Base-by-base conservation (phyloP, 768 basidiomycete species). In the Arthromyces matolae region DNA sequence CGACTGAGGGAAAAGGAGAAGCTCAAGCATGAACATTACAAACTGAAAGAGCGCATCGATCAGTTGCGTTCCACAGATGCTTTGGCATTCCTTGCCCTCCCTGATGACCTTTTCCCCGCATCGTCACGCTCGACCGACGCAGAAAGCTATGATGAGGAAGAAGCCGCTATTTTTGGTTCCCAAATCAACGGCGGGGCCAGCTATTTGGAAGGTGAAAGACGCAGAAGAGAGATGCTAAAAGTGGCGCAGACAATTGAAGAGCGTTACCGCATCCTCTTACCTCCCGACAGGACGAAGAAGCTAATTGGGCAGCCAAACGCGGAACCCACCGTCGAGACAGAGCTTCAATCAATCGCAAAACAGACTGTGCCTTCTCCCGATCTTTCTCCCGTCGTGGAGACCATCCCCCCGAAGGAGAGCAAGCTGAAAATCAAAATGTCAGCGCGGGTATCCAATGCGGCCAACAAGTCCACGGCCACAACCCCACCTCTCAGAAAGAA, bases 1-100 rank as follows among this genome's bases (percentile, higher is more conserved):
- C 84, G 91, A 4, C 70, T 89, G 27, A 81, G 91, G 45, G 92
- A 94, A 68, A 91, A 91, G 66, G 92, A 95, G 67, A 92, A 92
- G 62, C 78, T 94, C 45, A 86, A 88, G 65, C 86, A 92, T 55
- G 91, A 93, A 60, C 89, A 92, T 56, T 92, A 93, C 70, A 91
- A 92, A 62, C 80, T 95, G 59, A 86, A 87, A 64, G 86, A 92
- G 60, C 81, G 92, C 28, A 86, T 93, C 51, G 90, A 93, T 42
- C 86, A 93, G 59, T 74, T 93, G 47, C 78, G 75, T 46, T 74
- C 71, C 22, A 86, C 93, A 82, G 87, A 90, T 50, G 65, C 76
- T 39, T 65, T 77, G 45, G 82, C 84, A 3, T 91, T 90, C 64
- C 76, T 89, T 24, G 60, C 71, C 22, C 68, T 86, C 36, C 77